Evolutionary conservation across 2,329 filamentous ascomycete species (phyloP), one percentile per base, ranked within the genome.

Genomic region (Fusarium phyllophilum): DNA sequence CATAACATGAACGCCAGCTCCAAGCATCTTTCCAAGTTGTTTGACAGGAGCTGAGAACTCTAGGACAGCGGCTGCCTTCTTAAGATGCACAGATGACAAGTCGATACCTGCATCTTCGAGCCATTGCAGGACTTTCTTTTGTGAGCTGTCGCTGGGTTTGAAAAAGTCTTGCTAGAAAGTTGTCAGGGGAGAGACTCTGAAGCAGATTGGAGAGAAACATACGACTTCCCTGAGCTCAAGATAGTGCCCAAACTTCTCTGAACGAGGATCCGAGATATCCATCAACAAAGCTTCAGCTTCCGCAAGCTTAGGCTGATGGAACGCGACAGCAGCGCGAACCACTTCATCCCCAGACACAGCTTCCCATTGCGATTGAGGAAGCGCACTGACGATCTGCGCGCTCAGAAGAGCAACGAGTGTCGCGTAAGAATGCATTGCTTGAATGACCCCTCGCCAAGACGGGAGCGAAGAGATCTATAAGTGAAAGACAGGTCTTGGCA

Each of bases 311-410:
- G 52, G 60, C 18, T 63, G 60, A 13, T 63, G 60, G 3, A 63
- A 63, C 22, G 60, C 60, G 26, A 63, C 54, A 10, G 60, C 52
- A 36, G 60, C 60, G 15, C 60, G 54, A 48, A 63, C 42, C 15
- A 63, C n/a, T 13, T 63, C 54, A 4, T 44, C 33, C 1, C 45
- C 54, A 3, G 54, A 24, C 3, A 55, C 48, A 6, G 24, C 29
- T n/a, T 34, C 24, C 42, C 60, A 63, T 34, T 60, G 54, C 5
- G 60, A 46, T n/a, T 60, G 60, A n/a, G 60, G 60, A 24, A 44
- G 54, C 1, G 26, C 60, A 41, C 7, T 17, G 15, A 17, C 54
- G 12, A 38, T 18, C 33, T 39, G 22, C 3, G 26, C n/a, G 42
- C n/a, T 20, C 24, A 46, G 14, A 29, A 59, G 24, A 29, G 54